phyloP scores from a whole-genome alignment of 305 asterid species.

The Vinca major region DNA sequence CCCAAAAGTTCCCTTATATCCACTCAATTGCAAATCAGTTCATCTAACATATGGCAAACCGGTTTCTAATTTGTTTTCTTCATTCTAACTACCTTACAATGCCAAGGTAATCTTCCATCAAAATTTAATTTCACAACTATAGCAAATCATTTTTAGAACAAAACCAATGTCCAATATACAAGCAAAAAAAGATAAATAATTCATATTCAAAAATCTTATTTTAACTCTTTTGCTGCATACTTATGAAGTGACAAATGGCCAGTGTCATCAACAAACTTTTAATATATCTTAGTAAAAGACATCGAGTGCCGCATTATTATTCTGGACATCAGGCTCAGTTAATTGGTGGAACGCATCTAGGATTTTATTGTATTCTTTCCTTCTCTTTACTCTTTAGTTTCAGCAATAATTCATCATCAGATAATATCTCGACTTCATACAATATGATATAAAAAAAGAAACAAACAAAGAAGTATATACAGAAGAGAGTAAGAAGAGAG shows the following conservation, averaged over 20 bases:
- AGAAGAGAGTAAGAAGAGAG: neutral
- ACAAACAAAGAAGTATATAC: neutral
- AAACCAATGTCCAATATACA: neutral
- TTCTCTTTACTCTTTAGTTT: neutral
- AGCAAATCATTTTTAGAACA: neutral
- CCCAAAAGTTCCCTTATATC: neutral
- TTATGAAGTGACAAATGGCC: neutral
- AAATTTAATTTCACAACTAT: neutral
- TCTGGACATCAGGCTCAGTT: neutral
- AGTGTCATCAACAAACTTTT: neutral
- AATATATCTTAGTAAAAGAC: neutral
- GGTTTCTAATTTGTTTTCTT: neutral
- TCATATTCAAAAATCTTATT: neutral
- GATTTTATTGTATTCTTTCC: neutral
- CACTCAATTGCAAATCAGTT: neutral
- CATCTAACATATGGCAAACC: neutral
- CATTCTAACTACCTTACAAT: neutral
- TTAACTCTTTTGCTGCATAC: neutral
- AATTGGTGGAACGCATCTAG: neutral
- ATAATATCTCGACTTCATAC: neutral
- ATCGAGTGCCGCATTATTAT: neutral
- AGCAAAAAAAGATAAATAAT: neutral
- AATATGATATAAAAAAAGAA: neutral
- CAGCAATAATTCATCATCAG: neutral
- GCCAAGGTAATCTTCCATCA: neutral